Evolutionary conservation across 169 alveolate species (phyloP).

Genomic region (Plasmodium fragile): DNA sequence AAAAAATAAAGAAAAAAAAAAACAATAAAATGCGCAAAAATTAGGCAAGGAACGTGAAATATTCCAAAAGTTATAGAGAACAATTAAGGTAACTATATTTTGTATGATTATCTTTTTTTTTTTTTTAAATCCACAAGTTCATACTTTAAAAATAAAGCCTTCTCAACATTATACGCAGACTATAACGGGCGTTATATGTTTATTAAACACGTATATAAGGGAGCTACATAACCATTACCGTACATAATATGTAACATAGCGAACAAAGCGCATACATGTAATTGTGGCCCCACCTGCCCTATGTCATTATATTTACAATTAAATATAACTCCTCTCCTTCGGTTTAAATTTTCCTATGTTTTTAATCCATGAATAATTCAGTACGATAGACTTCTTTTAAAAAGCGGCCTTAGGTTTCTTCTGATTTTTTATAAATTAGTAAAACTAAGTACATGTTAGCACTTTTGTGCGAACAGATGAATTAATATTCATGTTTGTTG

Average conservation of each 20-base stretch:
- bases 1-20: not conserved
- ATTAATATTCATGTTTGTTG: not conserved
- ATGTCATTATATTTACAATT: not conserved
- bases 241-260: not conserved
- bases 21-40: not conserved
- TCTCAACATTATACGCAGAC: not conserved
- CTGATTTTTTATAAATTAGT: constrained; percentile 6
- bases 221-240: not conserved
- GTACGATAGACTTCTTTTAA: not conserved
- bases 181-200: not conserved
- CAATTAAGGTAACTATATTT: not conserved
- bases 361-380: not conserved
- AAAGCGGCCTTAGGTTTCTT: not conserved
- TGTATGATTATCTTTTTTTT: not conserved
- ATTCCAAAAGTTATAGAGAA: not conserved
- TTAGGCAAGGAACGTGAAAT: not conserved
- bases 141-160: not conserved
- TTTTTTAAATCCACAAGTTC: not conserved
- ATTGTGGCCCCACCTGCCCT: not conserved
- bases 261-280: not conserved
- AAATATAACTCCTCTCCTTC: not conserved
- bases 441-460: not conserved
- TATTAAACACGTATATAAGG: not conserved
- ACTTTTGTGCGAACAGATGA: constrained; percentile 14
- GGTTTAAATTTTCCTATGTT: not conserved